Conservation (phyloP, 73 alveolate genomes). For the Halteria grandinella region DNA sequence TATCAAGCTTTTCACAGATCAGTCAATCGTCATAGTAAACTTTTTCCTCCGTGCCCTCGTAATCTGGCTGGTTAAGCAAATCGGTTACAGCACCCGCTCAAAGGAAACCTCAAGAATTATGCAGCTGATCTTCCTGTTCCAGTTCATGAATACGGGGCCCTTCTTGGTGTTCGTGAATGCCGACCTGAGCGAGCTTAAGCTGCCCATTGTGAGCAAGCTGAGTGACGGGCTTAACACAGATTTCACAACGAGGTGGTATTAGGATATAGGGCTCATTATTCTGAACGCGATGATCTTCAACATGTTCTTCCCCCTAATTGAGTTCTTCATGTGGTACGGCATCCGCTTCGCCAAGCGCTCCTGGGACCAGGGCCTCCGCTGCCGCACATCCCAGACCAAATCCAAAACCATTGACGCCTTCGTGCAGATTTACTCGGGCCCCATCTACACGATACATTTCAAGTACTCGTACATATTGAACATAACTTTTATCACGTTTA, state of each 20-base stretch:
- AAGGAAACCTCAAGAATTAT: conserved; percentile 12
- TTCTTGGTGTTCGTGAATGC: conserved; percentile 58
- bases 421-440: conserved; percentile 42
- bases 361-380: neutral
- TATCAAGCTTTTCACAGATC: neutral
- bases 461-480: conserved; percentile 36
- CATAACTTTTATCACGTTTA: conserved; percentile 29
- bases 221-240: conserved; percentile 32
- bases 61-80: conserved; percentile 33
- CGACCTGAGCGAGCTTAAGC: neutral
- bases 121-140: conserved; percentile 27
- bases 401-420: neutral
- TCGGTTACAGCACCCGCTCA: conserved; percentile 53
- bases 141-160: conserved; percentile 57
- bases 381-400: conserved; percentile 1
- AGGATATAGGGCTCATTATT: conserved; percentile 29
- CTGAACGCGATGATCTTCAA: conserved; percentile 35
- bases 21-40: conserved; percentile 51
- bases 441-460: conserved; percentile 41
- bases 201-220: neutral
- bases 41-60: conserved; percentile 14
- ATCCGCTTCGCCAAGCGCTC: conserved; percentile 4
- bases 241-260: conserved; percentile 28
- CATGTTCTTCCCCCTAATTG: conserved; percentile 36
- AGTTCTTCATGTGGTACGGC: conserved; percentile 19